A percentile compares a stretch with the other conserved stretches of the same genome.
These are phyloP conservation scores for Pyrenochaeta sp. DNA, from an alignment of 2,329 filamentous ascomycete genomes.

Conservation along the genomic window DNA sequence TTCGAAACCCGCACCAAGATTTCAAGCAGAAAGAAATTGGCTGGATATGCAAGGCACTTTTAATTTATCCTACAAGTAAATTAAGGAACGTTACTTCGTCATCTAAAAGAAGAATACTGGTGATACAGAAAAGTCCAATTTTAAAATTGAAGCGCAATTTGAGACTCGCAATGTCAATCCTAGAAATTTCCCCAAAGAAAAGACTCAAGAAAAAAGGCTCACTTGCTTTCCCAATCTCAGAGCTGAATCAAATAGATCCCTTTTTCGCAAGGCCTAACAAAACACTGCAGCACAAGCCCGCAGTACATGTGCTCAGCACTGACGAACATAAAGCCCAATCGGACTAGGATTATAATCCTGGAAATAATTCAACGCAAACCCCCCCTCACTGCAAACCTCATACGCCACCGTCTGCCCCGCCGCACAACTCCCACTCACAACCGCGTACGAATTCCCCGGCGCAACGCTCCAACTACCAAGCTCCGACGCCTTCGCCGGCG, in stretches of 20 bases:
- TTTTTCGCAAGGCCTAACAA: conserved; percentile 12
- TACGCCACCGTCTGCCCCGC: conserved; percentile 61
- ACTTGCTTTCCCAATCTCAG: conserved; percentile 1
- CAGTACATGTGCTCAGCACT: conserved; percentile 23
- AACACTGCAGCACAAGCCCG: too few relatives aligned
- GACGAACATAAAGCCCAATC: conserved; percentile 44
- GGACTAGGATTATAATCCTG: conserved; percentile 67
- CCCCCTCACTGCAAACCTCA: conserved; percentile 59
- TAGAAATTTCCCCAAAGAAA: too few relatives aligned
- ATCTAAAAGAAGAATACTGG: too few relatives aligned
- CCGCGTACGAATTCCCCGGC: conserved; percentile 62
- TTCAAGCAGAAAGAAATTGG: too few relatives aligned
- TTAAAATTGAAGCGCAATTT: too few relatives aligned
- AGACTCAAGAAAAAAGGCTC: too few relatives aligned
- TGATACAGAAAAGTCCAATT: too few relatives aligned
- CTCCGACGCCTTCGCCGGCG: conserved; percentile 55
- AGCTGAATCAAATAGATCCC: not conserved
- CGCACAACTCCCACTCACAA: conserved; percentile 63
- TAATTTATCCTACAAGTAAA: too few relatives aligned
- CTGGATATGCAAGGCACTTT: too few relatives aligned
- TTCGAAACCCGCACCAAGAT: too few relatives aligned
- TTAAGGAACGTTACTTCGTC: too few relatives aligned
- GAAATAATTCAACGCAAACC: conserved; percentile 65
- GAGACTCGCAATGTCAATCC: too few relatives aligned
- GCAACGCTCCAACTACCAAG: conserved; percentile 53